These are phyloP conservation scores for Hypomyces perniciosus DNA, from an alignment of 2,329 filamentous ascomycete genomes.

Conservation along the genomic window DNA sequence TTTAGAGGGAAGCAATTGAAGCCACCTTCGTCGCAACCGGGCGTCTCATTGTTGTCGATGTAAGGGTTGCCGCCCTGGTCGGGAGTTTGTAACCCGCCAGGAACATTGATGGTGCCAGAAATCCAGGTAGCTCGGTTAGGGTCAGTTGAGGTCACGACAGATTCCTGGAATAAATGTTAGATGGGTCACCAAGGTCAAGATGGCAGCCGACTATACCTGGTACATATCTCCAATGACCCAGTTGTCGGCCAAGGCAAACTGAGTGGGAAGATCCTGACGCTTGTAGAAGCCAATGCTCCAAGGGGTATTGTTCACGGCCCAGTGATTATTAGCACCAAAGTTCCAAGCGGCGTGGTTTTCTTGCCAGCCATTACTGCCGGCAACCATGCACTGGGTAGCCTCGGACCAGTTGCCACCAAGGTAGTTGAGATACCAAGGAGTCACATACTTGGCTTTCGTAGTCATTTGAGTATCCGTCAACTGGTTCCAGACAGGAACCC, in stretches of 20 bases:
- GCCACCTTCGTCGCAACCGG: slow-evolving; percentile 34
- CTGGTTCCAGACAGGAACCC: slow-evolving; percentile 42
- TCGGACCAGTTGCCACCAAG: slow-evolving; percentile 43
- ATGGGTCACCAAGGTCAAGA: not conserved
- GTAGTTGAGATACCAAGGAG: slow-evolving; percentile 52
- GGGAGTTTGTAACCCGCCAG: slow-evolving; percentile 35
- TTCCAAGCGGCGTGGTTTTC: slow-evolving; percentile 48
- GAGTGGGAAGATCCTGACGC: slow-evolving; percentile 46
- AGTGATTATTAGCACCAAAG: slow-evolving; percentile 44
- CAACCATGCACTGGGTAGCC: slow-evolving; percentile 48
- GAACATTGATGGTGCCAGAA: slow-evolving; percentile 46
- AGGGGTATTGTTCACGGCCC: slow-evolving; percentile 48
- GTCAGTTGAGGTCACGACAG: slow-evolving; percentile 45
- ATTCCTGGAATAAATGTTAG: slow-evolving; percentile 27
- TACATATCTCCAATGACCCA: slow-evolving; percentile 54
- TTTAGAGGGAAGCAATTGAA: slow-evolving; percentile 49
- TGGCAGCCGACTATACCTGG: slow-evolving; percentile 19
- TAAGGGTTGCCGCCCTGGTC: slow-evolving; percentile 39
- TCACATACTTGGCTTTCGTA: slow-evolving; percentile 34
- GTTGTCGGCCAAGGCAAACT: slow-evolving; percentile 48
- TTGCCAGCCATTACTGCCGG: slow-evolving; percentile 46
- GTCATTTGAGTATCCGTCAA: slow-evolving; percentile 34
- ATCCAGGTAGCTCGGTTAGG: slow-evolving; percentile 48
- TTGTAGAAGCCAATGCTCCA: slow-evolving; percentile 48
- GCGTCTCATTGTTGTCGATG: slow-evolving; percentile 46